These are phyloP conservation scores for Puccinia triticina DNA, from an alignment of 1,284 basidiomycete genomes.

Conservation along the genomic window DNA sequence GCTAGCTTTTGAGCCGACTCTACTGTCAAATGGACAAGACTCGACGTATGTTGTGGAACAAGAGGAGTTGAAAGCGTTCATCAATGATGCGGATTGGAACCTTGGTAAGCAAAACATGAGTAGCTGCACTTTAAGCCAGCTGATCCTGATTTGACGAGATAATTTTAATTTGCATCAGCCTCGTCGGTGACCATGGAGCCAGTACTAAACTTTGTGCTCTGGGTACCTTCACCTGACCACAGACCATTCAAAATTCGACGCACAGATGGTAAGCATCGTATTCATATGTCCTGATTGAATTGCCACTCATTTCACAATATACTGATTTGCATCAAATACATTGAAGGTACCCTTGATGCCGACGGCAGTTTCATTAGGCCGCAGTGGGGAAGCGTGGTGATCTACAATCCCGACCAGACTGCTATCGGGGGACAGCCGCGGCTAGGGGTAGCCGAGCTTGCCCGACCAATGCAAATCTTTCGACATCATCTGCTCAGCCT, in stretches of 20 bases:
- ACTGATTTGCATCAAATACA: background rate
- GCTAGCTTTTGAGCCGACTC: constrained; percentile 75
- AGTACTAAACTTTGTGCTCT: constrained; percentile 88
- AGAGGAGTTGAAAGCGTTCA: constrained; percentile 83
- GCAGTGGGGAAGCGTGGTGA: constrained; percentile 89
- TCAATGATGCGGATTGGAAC: constrained; percentile 95
- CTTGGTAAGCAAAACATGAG: constrained; percentile 66
- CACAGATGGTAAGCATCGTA: constrained; percentile 64
- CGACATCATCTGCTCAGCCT: constrained; percentile 61
- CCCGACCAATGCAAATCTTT: constrained; percentile 67
- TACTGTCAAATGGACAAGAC: constrained; percentile 21
- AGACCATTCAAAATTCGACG: constrained; percentile 74
- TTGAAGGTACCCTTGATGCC: constrained; percentile 12
- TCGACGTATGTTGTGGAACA: constrained; percentile 66
- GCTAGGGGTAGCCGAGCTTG: constrained; percentile 57
- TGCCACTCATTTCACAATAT: no score
- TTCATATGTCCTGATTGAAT: background rate
- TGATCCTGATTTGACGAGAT: background rate
- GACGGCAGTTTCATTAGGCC: constrained; percentile 78
- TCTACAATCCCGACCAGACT: constrained; percentile 69
- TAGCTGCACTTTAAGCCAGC: background rate
- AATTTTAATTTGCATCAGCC: constrained; percentile 63
- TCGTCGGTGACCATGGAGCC: constrained; percentile 83
- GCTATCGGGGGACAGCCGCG: constrained; percentile 54
- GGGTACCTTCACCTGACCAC: constrained; percentile 73